Evolutionary conservation across 169 alveolate species (phyloP).

Genomic region (Eimeria praecox): DNA sequence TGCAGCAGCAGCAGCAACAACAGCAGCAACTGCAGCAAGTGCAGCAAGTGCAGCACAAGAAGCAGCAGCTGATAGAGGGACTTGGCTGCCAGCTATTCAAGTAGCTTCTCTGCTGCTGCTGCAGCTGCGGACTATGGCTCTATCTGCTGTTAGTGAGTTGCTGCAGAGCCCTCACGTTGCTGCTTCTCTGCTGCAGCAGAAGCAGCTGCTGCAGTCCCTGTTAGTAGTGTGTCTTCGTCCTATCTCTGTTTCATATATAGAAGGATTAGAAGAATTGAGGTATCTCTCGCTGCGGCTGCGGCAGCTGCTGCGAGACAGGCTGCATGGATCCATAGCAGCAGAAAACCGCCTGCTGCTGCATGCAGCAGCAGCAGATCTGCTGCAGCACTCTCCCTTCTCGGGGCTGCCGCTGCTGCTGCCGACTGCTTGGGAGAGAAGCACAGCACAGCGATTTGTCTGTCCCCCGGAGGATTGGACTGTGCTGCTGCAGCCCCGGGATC

Average conservation of each 20-base stretch:
- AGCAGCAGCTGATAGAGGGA: neutral
- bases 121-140: conserved; percentile 80
- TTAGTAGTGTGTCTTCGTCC: conserved; percentile 52
- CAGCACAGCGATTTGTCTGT: conserved; percentile 27
- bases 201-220: conserved; percentile 69
- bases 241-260: conserved; percentile 26
- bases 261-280: conserved; percentile 57
- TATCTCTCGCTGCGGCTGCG: conserved; percentile 75
- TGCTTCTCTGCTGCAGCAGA: conserved; percentile 63
- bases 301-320: conserved; percentile 74
- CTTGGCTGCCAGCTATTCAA: conserved; percentile 29
- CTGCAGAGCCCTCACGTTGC: conserved; percentile 75
- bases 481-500: conserved; percentile 42
- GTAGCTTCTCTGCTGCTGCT: conserved; percentile 70
- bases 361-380: conserved; percentile 51
- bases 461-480: conserved; percentile 68
- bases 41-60: conserved; percentile 12
- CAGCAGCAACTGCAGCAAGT: neutral
- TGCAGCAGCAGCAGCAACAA: neutral
- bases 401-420: conserved; percentile 78
- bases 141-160: conserved; percentile 80
- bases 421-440: conserved; percentile 78
- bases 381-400: conserved; percentile 68
- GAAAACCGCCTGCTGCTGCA: conserved; percentile 77
- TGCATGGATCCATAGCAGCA: conserved; percentile 57